phyloP scores from a whole-genome alignment of 805 yeast species.

The Candida pseudoglaebosa region DNA sequence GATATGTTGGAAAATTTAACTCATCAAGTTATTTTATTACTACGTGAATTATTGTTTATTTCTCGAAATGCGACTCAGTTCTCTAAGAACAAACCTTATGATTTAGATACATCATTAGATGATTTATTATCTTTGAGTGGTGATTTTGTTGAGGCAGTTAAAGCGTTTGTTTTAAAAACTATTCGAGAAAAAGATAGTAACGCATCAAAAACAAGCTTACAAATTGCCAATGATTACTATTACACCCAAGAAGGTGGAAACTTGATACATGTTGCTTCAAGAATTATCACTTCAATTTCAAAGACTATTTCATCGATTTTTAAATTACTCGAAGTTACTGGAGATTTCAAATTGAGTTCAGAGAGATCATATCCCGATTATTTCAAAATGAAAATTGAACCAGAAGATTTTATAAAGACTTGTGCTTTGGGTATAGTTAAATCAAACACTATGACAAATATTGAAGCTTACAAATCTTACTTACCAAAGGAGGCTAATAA shows the following conservation, averaged over 20 bases:
- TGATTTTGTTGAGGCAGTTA: conserved; percentile 61
- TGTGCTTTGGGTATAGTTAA: conserved; percentile 62
- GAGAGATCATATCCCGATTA: conserved; percentile 69
- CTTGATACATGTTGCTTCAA: conserved; percentile 55
- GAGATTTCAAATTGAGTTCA: conserved; percentile 54
- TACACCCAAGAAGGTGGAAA: conserved; percentile 67
- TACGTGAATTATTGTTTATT: conserved; percentile 60
- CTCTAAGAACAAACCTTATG: conserved; percentile 34
- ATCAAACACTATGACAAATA: conserved; percentile 14
- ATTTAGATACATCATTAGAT: conserved; percentile 51
- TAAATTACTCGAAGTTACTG: conserved; percentile 51
- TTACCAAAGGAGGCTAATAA: conserved; percentile 17
- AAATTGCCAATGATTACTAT: conserved; percentile 33
- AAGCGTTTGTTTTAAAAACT: conserved; percentile 55
- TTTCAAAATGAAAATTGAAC: conserved; percentile 49
- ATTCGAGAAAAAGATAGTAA: conserved; percentile 32
- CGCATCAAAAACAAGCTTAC: conserved; percentile 4
- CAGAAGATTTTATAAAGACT: conserved; percentile 54
- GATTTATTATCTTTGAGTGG: conserved; percentile 56
- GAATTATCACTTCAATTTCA: conserved; percentile 54
- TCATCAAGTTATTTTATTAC: conserved; percentile 62
- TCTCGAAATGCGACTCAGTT: conserved; percentile 47
- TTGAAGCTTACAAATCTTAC: conserved; percentile 8
- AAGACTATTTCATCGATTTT: conserved; percentile 48
- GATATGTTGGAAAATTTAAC: conserved; percentile 61